phyloP scores from a whole-genome alignment of 306 rosid species.

The Cucurbita pepo region DNA sequence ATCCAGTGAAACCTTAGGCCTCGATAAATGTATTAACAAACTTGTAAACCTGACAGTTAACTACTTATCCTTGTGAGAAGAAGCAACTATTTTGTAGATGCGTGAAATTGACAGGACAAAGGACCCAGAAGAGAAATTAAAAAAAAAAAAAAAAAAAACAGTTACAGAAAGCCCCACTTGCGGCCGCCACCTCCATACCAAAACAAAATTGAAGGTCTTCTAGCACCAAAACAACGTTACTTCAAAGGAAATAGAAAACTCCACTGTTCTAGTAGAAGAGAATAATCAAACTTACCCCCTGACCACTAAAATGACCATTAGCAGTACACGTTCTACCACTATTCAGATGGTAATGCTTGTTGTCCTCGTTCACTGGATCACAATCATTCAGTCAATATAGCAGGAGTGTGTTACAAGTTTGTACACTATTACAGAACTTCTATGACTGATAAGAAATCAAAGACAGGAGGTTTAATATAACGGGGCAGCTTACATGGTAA shows the following conservation, averaged over 20 bases:
- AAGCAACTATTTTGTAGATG: too few species aligned
- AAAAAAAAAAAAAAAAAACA: not conserved
- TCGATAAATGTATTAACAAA: not conserved
- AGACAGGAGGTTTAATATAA: not conserved
- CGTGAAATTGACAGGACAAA: not conserved
- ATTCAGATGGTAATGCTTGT: slow-evolving; percentile 15
- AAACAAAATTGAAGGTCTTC: not conserved
- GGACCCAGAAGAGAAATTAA: not conserved
- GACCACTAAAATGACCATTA: slow-evolving; percentile 16
- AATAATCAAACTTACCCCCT: slow-evolving; percentile 30
- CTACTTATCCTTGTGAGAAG: too few species aligned
- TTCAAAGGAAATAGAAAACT: not conserved
- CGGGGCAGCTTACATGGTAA: slow-evolving; percentile 24
- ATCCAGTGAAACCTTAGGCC: not conserved
- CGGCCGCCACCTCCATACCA: not conserved
- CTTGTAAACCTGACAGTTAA: too few species aligned
- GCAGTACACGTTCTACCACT: slow-evolving; percentile 20
- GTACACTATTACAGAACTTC: not conserved
- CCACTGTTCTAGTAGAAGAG: not conserved
- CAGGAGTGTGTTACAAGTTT: not conserved
- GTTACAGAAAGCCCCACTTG: not conserved
- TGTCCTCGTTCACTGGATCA: slow-evolving; percentile 28
- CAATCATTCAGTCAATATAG: slow-evolving; percentile 6
- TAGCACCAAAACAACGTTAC: not conserved
- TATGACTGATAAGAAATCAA: not conserved